Base-by-base conservation (phyloP, 192 early-diverging fungal genomes). In the Coemansia erecta region DNA sequence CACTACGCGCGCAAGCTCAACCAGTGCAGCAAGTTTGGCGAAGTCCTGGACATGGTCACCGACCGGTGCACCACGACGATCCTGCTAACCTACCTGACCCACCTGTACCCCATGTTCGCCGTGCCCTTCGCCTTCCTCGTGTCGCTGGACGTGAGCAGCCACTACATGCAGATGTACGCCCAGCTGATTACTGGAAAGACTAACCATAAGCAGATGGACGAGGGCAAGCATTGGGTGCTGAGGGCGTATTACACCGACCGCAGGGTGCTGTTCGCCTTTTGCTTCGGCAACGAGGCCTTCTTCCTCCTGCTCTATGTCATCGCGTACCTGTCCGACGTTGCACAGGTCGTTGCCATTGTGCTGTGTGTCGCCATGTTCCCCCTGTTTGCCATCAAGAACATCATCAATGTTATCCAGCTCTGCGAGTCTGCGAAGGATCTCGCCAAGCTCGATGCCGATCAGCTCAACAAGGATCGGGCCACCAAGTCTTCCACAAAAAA, bases 161-260 rank as follows among this genome's bases (percentile, higher is more conserved):
- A 99, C 70, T 99, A 99, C 66, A 90, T 97, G 86, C 97, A 99
- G 48, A 99, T 99, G 94, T 95, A 96, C 66, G 88, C 87, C 53
- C 91, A 93, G 21, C 79, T 97, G 56, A 86, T 86, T 10, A 84
- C 86, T 4, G 97, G 97, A 62, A 76, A 85, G 26, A 81, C 85
- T 6, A 94, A 91, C 67, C 97, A 99, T 79, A 99, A 99, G 70
- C 81, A 86, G 43, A 87, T 98, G 54, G 84, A 86, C 52, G 80
- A 85, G 17, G 68, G 81, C 8, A 83, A 86, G 35, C 93, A 91
- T 67, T 83, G 81, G 68, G 83, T 94, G 17, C 81, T 99, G 53
- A 83, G 85, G 13, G 84, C 91, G 5, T 99, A 99, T 72, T 99
- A 99, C 73, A 90, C 86, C 35, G 90, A 93, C 82, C 92, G 89